Base-by-base conservation (phyloP, 306 rosid species). In the Quercus variabilis region DNA sequence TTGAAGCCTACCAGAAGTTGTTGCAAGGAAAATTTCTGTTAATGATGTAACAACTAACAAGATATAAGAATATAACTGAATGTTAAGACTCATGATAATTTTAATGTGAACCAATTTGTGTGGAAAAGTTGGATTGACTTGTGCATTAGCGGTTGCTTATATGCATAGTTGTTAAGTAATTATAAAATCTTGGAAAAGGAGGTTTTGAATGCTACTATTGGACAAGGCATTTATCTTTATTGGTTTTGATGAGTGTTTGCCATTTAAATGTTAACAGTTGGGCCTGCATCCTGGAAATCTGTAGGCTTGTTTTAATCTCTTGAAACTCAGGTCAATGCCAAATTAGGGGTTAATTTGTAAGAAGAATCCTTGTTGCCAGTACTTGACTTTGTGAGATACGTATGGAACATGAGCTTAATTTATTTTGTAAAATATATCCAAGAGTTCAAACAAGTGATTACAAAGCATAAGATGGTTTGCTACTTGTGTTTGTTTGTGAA, bases 301-400 rank as follows among this genome's bases (percentile, higher is more conserved):
- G 18, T 14, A 49, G 41, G 38, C 38, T 59, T 14, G 30, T 13
- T 63, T 63, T 35, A 13, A 67, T 67, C 72, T 67, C 51, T 19
- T 18, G n/a, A 31, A 67, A 49, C 49, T 67, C 28, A 18, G 38
- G 10, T 33, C 25, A 19, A 67, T 67, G 51, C 51, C 25, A 35
- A 67, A 67, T 4, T 35, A 8, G 18, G 62, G 23, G 25, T 31
- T 23, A 52, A 54, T 54, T 76, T 35, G 46, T 30, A 46, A 14
- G 8, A 6, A 19, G 11, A 30, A 25, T 28, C 31, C 58, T 43
- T 51, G 20, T 52, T 57, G 43, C 25, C 62, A 60, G 78, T 67
- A 74, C 14, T 78, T 35, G 63, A n/a, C 35, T 51, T n/a, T 64
- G 43, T 65, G n/a, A n/a, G n/a, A n/a, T n/a, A n/a, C n/a, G n/a